phyloP scores from a whole-genome alignment of 2,329 filamentous ascomycete species.

The Nemania sp. region DNA sequence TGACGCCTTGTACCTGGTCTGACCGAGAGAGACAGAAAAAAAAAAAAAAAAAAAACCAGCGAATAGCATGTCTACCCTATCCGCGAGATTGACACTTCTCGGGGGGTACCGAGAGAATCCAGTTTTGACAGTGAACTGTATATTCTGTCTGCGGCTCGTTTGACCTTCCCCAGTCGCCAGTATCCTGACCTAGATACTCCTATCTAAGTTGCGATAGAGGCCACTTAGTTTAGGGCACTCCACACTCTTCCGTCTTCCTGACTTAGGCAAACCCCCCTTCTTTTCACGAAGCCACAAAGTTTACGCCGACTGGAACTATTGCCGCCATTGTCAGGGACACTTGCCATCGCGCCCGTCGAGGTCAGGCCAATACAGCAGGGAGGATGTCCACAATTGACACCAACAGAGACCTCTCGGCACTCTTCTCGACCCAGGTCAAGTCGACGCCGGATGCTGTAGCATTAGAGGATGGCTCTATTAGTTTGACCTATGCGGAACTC shows the following conservation, averaged over 20 bases:
- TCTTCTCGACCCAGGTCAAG: constrained; percentile 71
- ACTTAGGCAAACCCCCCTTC: not conserved
- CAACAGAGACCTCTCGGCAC: constrained; percentile 71
- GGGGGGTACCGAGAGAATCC: not conserved
- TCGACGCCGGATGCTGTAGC: constrained; percentile 71
- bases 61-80: not conserved
- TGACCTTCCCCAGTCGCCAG: not conserved
- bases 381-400: constrained; percentile 70
- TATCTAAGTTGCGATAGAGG: not conserved
- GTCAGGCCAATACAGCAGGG: not conserved
- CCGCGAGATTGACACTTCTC: not conserved
- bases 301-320: not conserved
- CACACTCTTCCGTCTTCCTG: constrained; percentile 8
- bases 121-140: no score
- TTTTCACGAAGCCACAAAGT: constrained; percentile 6
- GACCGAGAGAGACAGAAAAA: not conserved
- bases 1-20: not conserved
- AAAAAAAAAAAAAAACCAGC: not conserved
- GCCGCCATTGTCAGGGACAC: not conserved
- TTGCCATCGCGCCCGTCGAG: not conserved
- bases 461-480: constrained; percentile 69
- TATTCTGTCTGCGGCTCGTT: not conserved
- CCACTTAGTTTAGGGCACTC: constrained; percentile 14
- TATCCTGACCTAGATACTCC: not conserved
- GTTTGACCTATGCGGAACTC: constrained; percentile 74